These are phyloP conservation scores for Neonectria coccinea DNA, from an alignment of 2,329 filamentous ascomycete species.

Conservation along the genomic window DNA sequence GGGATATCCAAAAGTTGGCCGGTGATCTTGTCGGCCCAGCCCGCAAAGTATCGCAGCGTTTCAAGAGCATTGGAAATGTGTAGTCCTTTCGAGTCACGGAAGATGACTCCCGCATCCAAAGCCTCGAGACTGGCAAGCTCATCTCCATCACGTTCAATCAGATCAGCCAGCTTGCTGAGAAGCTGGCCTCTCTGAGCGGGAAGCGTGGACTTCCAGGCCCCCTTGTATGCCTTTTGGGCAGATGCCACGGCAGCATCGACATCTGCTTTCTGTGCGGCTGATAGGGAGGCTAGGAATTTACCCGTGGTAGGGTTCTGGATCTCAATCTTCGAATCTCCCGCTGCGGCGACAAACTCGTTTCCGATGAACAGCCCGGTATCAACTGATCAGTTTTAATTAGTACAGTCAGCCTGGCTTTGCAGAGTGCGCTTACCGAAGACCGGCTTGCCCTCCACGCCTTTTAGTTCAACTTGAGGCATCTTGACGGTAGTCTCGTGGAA, in stretches of 20 bases:
- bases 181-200: conserved; percentile 47
- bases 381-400: not conserved
- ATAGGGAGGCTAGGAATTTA: not conserved
- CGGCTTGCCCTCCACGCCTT: not conserved
- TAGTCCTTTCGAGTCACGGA: conserved; percentile 30
- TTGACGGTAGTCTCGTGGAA: not conserved
- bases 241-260: conserved; percentile 14
- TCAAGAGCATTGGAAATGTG: conserved; percentile 33
- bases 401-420: not conserved
- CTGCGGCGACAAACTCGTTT: conserved; percentile 15
- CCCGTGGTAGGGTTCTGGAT: conserved; percentile 20
- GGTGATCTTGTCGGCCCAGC: conserved; percentile 27
- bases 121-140: conserved; percentile 61
- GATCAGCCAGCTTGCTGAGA: conserved; percentile 71
- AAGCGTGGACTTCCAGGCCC: not conserved
- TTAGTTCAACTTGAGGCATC: not conserved
- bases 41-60: conserved; percentile 24
- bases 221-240: conserved; percentile 8
- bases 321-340: not conserved
- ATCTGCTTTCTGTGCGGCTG: conserved; percentile 13
- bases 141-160: conserved; percentile 69
- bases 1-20: conserved; percentile 16
- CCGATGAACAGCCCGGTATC: conserved; percentile 15
- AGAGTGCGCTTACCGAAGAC: not conserved
- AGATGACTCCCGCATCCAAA: conserved; percentile 69